Evolutionary conservation across 2,329 filamentous ascomycete genomes (phyloP), one percentile per base, ranked within the genome.

Genomic region (Aspergillus japonicus): DNA sequence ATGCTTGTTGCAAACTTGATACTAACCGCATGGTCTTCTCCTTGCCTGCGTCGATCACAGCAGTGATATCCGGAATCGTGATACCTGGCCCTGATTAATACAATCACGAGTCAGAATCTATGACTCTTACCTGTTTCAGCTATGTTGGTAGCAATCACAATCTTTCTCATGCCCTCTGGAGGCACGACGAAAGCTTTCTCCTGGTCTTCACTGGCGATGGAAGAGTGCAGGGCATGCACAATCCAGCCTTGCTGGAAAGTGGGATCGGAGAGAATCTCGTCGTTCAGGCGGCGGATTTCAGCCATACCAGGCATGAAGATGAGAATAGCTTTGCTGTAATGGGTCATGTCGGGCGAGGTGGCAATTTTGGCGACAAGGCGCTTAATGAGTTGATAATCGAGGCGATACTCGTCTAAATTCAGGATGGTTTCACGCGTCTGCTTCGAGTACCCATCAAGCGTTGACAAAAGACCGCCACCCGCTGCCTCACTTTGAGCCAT

Each of bases 81-180:
- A 99, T 96, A 80, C 72, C 72, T 72, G 39, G 39, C 19, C 11
- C 42, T 35, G 19, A 51, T 64, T 56, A 69, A 52, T 39, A 50
- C 26, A 24, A 11, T 24, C 47, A 12, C 35, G n/a, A 12, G 3
- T n/a, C 12, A 39, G 19, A 16, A 29, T 50, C 44, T n/a, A 8
- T 23, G 19, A 44, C 7, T n/a, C 65, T 35, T 67, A 73, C 95
- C 95, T 0, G 95, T 99, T 75, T 99, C 95, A 4, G 95, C 95
- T 73, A 99, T 99, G 71, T 99, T 99, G 14, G 95, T 99, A 1
- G 95, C 93, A 57, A 99, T 84, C 2, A 99, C 94, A 64, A 99
- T 95, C 78, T 99, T 99, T 63, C 93, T 86, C 58, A 87, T 82
- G 0, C 94, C 94, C 3, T 82, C 83, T 1, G 93, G 92, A 5